A percentile compares a stretch with the other conserved stretches of the same genome.
phyloP scores from a whole-genome alignment of 2,329 filamentous ascomycete species.

The Penicillium sp. region DNA sequence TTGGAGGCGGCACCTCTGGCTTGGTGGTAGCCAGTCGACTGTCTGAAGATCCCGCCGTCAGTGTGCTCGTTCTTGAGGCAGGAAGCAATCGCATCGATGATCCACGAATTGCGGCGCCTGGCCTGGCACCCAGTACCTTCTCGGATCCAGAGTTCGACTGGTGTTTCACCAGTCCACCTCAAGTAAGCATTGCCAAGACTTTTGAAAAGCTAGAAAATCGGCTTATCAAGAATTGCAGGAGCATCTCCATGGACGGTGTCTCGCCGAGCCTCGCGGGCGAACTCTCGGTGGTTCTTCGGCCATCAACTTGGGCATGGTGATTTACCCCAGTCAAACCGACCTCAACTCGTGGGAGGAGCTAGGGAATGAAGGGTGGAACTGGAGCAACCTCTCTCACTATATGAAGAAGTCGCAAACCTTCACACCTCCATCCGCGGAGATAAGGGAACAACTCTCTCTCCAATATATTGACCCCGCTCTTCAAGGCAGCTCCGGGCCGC shows the following conservation, averaged over 20 bases:
- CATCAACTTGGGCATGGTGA: conserved; percentile 42
- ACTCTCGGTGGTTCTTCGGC: conserved; percentile 52
- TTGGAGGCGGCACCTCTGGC: conserved; percentile 33
- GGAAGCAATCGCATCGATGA: conserved; percentile 19
- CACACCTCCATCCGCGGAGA: conserved; percentile 17
- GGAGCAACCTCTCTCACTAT: conserved; percentile 49
- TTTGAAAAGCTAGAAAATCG: background rate
- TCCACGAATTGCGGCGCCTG: conserved; percentile 16
- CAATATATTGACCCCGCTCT: background rate
- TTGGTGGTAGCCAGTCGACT: conserved; percentile 29
- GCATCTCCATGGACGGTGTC: conserved; percentile 33
- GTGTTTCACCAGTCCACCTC: conserved; percentile 10
- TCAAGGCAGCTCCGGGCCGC: conserved; percentile 11
- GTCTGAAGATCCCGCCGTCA: conserved; percentile 23
- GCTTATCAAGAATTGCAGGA: background rate
- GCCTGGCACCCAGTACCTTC: conserved; percentile 8
- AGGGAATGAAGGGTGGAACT: conserved; percentile 49
- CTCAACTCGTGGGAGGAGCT: conserved; percentile 49
- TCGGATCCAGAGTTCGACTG: conserved; percentile 21
- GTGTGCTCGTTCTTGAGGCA: conserved; percentile 28
- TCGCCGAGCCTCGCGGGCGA: conserved; percentile 46
- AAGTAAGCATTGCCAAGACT: background rate
- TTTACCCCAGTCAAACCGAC: conserved; percentile 32
- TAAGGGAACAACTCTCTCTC: background rate
- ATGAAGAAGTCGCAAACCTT: conserved; percentile 46